A percentile compares a stretch with the other conserved stretches of the same genome.
phyloP scores from a whole-genome alignment of 2,329 filamentous ascomycete genomes.

The Pseudocercospora musae region DNA sequence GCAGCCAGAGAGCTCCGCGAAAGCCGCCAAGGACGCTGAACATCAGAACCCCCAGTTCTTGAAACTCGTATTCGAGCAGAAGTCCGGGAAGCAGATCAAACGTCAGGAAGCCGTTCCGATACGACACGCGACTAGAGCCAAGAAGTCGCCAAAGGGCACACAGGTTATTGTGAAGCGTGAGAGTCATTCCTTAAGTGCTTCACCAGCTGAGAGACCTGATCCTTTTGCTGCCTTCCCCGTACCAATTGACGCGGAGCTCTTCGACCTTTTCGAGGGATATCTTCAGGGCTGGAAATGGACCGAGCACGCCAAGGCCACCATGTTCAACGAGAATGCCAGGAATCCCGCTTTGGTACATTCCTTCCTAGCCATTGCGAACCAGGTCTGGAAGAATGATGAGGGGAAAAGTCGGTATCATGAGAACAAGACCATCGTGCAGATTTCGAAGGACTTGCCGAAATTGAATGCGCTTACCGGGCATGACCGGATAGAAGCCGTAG shows the following conservation, averaged over 20 bases:
- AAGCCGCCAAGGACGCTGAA: neutral
- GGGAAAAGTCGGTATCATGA: constrained; percentile 10
- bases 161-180: constrained; percentile 7
- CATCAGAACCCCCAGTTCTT: constrained; percentile 5
- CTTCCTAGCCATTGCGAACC: constrained; percentile 18
- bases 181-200: constrained; percentile 15
- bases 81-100: constrained; percentile 14
- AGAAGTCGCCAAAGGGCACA: neutral
- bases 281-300: constrained; percentile 12
- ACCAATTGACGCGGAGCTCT: constrained; percentile 8
- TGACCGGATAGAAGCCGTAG: constrained; percentile 5
- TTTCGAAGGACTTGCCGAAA: constrained; percentile 9
- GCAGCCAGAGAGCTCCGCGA: neutral
- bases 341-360: constrained; percentile 15
- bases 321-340: constrained; percentile 14
- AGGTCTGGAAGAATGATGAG: constrained; percentile 18
- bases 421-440: constrained; percentile 12
- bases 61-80: constrained; percentile 16
- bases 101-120: neutral
- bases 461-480: neutral
- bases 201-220: constrained; percentile 13
- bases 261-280: constrained; percentile 15
- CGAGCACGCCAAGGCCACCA: constrained; percentile 2
- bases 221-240: constrained; percentile 21
- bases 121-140: neutral